Conservation (phyloP, 345 rosid genomes). For the Citrus medica region DNA sequence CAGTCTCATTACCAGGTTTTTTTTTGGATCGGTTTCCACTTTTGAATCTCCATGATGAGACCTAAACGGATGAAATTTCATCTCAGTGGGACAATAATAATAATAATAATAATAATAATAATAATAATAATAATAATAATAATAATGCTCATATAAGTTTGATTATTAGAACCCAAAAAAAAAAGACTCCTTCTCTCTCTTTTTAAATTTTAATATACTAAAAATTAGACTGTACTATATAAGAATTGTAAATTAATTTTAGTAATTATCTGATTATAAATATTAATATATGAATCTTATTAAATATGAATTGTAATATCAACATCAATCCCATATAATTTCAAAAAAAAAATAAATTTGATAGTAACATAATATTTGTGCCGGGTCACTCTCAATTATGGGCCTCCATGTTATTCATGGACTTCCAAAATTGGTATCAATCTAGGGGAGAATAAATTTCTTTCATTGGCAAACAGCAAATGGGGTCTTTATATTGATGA, state of each 20-base stretch:
- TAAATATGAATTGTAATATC: no score
- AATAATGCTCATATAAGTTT: no score
- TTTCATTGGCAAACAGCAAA: not conserved
- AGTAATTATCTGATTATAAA: no score
- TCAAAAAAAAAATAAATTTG: no score
- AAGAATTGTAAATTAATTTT: accelerated
- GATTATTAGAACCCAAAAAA: no score
- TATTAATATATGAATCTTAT: no score
- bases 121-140: not conserved
- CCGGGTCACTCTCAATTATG: not conserved
- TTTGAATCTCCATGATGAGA: not conserved
- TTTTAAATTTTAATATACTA: no score
- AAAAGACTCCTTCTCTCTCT: no score
- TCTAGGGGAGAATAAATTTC: not conserved
- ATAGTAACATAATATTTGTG: not conserved
- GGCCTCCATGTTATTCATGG: not conserved
- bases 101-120: not conserved
- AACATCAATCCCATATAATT: no score
- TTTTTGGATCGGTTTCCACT: not conserved
- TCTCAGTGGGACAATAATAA: not conserved
- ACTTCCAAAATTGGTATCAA: not conserved
- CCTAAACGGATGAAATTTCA: not conserved
- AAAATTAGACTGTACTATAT: no score
- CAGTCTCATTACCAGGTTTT: not conserved
- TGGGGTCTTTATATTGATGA: not conserved